Evolutionary conservation across 1,284 basidiomycete genomes (phyloP).

Genomic region (Neonothopanus nambi): DNA sequence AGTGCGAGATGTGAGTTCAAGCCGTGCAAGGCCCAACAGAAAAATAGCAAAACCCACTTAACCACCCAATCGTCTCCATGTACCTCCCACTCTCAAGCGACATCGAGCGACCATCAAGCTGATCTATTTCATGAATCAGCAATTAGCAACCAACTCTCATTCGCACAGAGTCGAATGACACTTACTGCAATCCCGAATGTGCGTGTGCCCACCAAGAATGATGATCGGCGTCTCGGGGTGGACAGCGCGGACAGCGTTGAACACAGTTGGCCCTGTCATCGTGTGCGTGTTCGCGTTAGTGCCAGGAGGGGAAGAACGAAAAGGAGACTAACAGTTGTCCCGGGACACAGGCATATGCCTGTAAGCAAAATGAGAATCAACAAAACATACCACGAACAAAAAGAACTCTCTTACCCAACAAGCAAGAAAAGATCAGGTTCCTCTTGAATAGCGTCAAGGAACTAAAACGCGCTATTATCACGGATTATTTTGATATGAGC

Average conservation of each 20-base stretch:
- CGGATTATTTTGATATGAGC: too few species aligned
- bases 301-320: too few species aligned
- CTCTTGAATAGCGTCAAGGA: constrained; percentile 74
- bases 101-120: constrained; percentile 66
- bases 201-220: constrained; percentile 68
- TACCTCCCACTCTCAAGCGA: constrained; percentile 81
- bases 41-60: constrained; percentile 40
- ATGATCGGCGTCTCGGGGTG: constrained; percentile 77
- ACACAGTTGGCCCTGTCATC: constrained; percentile 53
- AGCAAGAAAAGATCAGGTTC: constrained; percentile 83
- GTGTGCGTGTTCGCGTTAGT: constrained; percentile 29
- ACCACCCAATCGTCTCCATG: constrained; percentile 82
- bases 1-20: neutral
- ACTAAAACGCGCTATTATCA: too few species aligned
- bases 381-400: constrained; percentile 1
- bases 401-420: constrained; percentile 48
- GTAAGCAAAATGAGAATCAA: neutral
- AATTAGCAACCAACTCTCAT: neutral
- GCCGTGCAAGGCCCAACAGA: neutral
- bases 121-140: constrained; percentile 36
- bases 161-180: neutral
- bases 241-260: constrained; percentile 69
- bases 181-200: constrained; percentile 45
- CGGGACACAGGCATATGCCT: constrained; percentile 71
- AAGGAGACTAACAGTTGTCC: constrained; percentile 69